phyloP scores from a whole-genome alignment of 306 rosid species.

The Casuarina glauca region DNA sequence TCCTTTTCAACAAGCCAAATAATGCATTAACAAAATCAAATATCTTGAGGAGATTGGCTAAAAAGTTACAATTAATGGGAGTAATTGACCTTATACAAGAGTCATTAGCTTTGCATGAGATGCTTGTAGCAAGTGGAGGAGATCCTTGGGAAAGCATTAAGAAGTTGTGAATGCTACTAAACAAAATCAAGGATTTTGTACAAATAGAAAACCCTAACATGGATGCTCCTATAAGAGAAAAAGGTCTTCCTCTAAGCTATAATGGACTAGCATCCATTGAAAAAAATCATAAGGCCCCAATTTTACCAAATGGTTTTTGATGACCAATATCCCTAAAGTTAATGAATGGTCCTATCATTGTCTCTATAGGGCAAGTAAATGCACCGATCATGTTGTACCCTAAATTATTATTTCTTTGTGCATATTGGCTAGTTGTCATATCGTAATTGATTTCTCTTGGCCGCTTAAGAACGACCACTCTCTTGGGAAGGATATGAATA shows the following conservation, averaged over 20 bases:
- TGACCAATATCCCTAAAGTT: slow-evolving; percentile 95
- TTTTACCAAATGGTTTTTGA: slow-evolving; percentile 84
- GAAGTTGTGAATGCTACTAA: slow-evolving; percentile 78
- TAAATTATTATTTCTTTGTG: background rate
- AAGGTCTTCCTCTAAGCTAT: slow-evolving; percentile 45
- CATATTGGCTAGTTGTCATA: background rate
- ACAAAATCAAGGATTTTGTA: slow-evolving; percentile 77
- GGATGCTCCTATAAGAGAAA: slow-evolving; percentile 47
- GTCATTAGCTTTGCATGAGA: slow-evolving; percentile 90
- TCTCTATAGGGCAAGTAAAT: slow-evolving; percentile 96
- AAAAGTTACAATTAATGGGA: slow-evolving; percentile 75
- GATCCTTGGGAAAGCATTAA: slow-evolving; percentile 88
- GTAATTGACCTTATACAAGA: slow-evolving; percentile 81
- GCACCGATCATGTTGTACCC: background rate
- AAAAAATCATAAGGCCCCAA: slow-evolving; percentile 48
- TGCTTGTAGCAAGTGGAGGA: slow-evolving; percentile 70
- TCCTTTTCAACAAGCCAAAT: slow-evolving; percentile 50
- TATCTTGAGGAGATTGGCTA: slow-evolving; percentile 62
- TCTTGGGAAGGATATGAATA: slow-evolving; percentile 11
- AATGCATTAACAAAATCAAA: slow-evolving; percentile 57
- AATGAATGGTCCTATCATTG: slow-evolving; percentile 95
- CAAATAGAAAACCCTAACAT: slow-evolving; percentile 70
- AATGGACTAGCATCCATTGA: slow-evolving; percentile 48
- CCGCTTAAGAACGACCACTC: background rate
- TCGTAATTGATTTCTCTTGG: slow-evolving; percentile 11